A percentile compares a stretch with the other conserved stretches of the same genome.
These are phyloP conservation scores for Mycosphaerella sp. DNA, from an alignment of 2,329 filamentous ascomycete genomes.

Conservation along the genomic window DNA sequence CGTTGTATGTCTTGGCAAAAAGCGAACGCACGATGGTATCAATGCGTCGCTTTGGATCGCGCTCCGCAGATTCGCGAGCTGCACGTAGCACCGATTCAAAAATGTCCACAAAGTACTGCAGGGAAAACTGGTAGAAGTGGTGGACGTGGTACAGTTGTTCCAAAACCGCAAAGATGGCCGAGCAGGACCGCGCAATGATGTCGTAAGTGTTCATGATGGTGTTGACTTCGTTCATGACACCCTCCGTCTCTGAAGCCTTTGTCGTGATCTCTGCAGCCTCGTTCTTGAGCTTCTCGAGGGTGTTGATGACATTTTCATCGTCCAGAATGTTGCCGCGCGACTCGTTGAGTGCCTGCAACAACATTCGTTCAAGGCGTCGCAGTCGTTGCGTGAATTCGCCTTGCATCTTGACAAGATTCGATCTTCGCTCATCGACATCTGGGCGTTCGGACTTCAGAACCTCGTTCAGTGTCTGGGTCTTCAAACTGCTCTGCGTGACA, in stretches of 20 bases:
- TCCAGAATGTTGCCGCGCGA: slow-evolving; percentile 97
- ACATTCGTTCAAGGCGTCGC: slow-evolving; percentile 85
- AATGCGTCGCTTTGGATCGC: slow-evolving; percentile 57
- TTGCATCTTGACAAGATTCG: slow-evolving; percentile 97
- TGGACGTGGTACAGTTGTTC: slow-evolving; percentile 98
- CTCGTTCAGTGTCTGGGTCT: slow-evolving; percentile 95
- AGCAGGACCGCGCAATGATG: slow-evolving; percentile 88
- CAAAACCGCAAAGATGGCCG: slow-evolving; percentile 91
- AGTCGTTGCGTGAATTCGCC: slow-evolving; percentile 99
- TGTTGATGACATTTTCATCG: slow-evolving; percentile 97
- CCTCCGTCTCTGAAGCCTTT: slow-evolving; percentile 95
- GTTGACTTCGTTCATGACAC: slow-evolving; percentile 97
- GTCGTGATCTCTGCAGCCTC: slow-evolving; percentile 92
- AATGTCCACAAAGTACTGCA: slow-evolving; percentile 97
- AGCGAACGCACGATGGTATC: slow-evolving; percentile 87
- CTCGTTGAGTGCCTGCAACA: slow-evolving; percentile 92
- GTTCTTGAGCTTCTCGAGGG: slow-evolving; percentile 93
- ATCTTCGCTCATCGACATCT: slow-evolving; percentile 91
- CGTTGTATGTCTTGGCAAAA: slow-evolving; percentile 84
- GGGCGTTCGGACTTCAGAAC: slow-evolving; percentile 96
- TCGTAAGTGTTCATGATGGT: slow-evolving; percentile 92
- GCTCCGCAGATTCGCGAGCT: slow-evolving; percentile 66
- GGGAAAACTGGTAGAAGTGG: slow-evolving; percentile 98
- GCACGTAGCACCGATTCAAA: slow-evolving; percentile 85
- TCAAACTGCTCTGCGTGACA: slow-evolving; percentile 95